Evolutionary conservation across 495 filamentous ascomycete species (phyloP).

Genomic region (Astrothelium subdiscretum): DNA sequence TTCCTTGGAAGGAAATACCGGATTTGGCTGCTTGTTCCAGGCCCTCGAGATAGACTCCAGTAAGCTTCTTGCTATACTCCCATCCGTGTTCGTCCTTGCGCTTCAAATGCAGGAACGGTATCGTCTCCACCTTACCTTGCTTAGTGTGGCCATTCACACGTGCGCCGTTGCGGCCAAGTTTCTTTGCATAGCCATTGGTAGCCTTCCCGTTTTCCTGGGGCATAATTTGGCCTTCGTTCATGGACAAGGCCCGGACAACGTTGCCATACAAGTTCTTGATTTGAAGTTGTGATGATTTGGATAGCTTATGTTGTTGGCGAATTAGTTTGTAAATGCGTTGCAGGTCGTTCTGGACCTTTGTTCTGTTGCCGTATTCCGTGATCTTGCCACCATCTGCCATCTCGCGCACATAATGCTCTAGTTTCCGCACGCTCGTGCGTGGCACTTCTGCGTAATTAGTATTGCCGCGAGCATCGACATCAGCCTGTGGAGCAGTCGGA

Average conservation of each 20-base stretch:
- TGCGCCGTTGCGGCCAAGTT: constrained; percentile 46
- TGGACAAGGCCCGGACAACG: constrained; percentile 79
- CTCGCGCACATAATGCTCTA: constrained; percentile 96
- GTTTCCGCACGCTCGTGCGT: constrained; percentile 82
- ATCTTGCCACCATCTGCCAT: constrained; percentile 98
- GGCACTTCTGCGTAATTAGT: constrained; percentile 80
- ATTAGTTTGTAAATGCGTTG: constrained; percentile 93
- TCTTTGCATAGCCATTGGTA: constrained; percentile 48
- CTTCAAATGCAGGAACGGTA: constrained; percentile 95
- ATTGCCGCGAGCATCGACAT: constrained; percentile 78
- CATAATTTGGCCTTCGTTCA: constrained; percentile 97
- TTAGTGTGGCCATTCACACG: constrained; percentile 46
- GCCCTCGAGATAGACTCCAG: constrained; percentile 80
- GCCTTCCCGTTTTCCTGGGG: constrained; percentile 60
- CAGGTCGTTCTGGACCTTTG: constrained; percentile 94
- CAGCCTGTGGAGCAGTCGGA: constrained; percentile 84
- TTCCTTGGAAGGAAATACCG: constrained; percentile 84
- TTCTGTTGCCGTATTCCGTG: constrained; percentile 94
- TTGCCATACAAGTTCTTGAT: constrained; percentile 92
- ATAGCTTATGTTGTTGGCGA: constrained; percentile 90
- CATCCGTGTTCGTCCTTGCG: constrained; percentile 88
- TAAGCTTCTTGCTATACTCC: constrained; percentile 98
- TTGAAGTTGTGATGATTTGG: constrained; percentile 85
- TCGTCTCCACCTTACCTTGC: constrained; percentile 87
- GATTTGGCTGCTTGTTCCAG: constrained; percentile 75